Conservation (phyloP, 2,329 filamentous ascomycete species). For the Verticillium klebahnii region DNA sequence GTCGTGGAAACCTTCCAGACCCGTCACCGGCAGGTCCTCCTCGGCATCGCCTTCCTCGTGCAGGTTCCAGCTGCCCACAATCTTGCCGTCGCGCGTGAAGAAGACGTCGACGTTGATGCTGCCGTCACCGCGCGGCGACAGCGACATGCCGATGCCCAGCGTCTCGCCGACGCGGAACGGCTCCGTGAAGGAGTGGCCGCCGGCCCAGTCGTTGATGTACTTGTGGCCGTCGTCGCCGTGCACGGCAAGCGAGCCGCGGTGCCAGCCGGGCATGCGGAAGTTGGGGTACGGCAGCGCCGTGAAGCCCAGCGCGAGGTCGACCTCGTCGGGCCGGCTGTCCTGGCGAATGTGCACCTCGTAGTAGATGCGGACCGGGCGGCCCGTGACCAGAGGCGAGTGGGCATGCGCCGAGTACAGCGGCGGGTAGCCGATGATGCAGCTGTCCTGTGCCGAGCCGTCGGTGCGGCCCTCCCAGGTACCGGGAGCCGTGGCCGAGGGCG, state of each 20-base stretch:
- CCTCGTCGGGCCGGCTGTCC: constrained; percentile 33
- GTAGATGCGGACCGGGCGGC: constrained; percentile 53
- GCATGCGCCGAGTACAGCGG: constrained; percentile 62
- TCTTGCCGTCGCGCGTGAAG: constrained; percentile 62
- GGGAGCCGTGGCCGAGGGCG: constrained; percentile 28
- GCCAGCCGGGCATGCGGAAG: constrained; percentile 78
- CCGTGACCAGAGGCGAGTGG: constrained; percentile 49
- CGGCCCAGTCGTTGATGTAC: constrained; percentile 71
- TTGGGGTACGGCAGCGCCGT: constrained; percentile 69
- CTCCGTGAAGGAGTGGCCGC: constrained; percentile 63
- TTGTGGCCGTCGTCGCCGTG: constrained; percentile 75
- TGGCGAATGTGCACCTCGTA: constrained; percentile 61
- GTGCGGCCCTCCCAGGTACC: constrained; percentile 49
- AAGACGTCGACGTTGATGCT: constrained; percentile 55
- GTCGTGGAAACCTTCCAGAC: constrained; percentile 68
- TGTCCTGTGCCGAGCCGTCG: constrained; percentile 46
- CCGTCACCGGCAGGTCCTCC: constrained; percentile 57
- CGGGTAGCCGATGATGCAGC: constrained; percentile 61
- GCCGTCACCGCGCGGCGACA: constrained; percentile 34
- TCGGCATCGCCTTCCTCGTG: constrained; percentile 68
- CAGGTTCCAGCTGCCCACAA: constrained; percentile 62
- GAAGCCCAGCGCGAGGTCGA: constrained; percentile 63
- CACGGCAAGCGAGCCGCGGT: constrained; percentile 69
- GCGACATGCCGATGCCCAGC: constrained; percentile 67
- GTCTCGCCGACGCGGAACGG: constrained; percentile 62